Conservation (phyloP, 1,284 basidiomycete genomes). For the Heliocybe sulcata region DNA sequence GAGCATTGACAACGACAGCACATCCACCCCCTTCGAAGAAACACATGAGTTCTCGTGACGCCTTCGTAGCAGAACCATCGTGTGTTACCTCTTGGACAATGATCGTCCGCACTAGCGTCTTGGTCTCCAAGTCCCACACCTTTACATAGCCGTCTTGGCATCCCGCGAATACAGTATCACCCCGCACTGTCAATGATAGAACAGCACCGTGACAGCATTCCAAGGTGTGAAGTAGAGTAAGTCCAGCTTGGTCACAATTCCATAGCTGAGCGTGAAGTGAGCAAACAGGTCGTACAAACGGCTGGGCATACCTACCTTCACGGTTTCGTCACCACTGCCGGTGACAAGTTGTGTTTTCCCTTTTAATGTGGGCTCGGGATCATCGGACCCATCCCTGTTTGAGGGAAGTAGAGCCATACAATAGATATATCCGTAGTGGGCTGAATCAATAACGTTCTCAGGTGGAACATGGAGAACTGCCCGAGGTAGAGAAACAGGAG, state of each 20-base stretch:
- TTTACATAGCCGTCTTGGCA: slow-evolving; percentile 92
- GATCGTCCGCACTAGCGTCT: slow-evolving; percentile 79
- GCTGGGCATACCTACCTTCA: slow-evolving; percentile 51
- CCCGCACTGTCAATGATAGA: slow-evolving; percentile 69
- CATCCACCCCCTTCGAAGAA: slow-evolving; percentile 53
- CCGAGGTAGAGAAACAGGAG: slow-evolving; percentile 23
- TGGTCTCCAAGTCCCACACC: slow-evolving; percentile 88
- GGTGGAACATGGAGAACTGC: slow-evolving; percentile 49
- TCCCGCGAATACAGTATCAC: slow-evolving; percentile 85
- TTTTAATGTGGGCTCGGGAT: slow-evolving; percentile 18
- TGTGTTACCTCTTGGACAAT: slow-evolving; percentile 69
- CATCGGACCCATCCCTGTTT: slow-evolving; percentile 27
- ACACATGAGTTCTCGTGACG: neutral
- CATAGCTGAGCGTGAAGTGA: slow-evolving; percentile 47
- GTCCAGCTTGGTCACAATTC: slow-evolving; percentile 47
- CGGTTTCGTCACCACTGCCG: slow-evolving; percentile 83
- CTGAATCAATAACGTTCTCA: slow-evolving; percentile 73
- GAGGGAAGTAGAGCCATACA: slow-evolving; percentile 64
- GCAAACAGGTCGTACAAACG: neutral
- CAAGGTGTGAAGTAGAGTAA: slow-evolving; percentile 51
- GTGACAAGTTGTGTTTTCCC: slow-evolving; percentile 59
- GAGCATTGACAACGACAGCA: slow-evolving; percentile 73
- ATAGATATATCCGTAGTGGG: slow-evolving; percentile 94
- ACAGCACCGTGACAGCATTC: slow-evolving; percentile 65
- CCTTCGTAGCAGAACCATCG: neutral